Base-by-base conservation (phyloP, 2,329 filamentous ascomycete species). In the Cryphonectria radicalis region DNA sequence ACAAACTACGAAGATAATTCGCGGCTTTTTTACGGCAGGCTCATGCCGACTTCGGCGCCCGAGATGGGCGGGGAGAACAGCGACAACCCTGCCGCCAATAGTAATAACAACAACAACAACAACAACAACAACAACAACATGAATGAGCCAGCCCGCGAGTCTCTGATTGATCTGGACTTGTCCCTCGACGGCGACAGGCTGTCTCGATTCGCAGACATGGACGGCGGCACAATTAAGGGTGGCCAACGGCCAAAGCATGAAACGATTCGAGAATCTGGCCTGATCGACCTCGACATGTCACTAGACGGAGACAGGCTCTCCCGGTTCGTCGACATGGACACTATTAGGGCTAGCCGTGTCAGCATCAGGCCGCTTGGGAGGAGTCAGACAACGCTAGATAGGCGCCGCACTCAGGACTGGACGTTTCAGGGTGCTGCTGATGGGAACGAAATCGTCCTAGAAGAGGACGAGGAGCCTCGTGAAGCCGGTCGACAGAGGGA, bases 1-100 rank as follows among this genome's bases (percentile, higher is more conserved):
- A 88, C 88, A 0, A 89, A 85, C 73, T 91, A 91, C 73, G 85
- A 89, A 43, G 89, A 91, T 70, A 91, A 91, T 73, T 89, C 88
- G 22, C 82, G 87, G 35, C 83, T 83, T 43, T 90, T 90, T 75
- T 91, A 91, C 75, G 87, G 87, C 32, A 82, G 81, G 42, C 79
- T 79, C 0, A 73, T 73, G 72, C 72, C 72, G 37, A 71, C 72
- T 5, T 73, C 72, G 19, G 72, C 72, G 19, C 72, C 69, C 22
- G 70, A 72, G 55, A 71, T 71, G 63, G 59, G 42, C 40, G 17
- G 46, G 59, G 63, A 71, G 8, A 63, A 50, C 57, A 63, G 68
- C 46, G 66, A 43, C 32, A 63, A 37, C 50, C 25, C 46, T 32
- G 25, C 17, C 43, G 10, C 17, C 17, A 50, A 10, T 13, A 42